These are phyloP conservation scores for Diaporthe amygdali DNA, from an alignment of 2,329 filamentous ascomycete genomes.

Conservation along the genomic window DNA sequence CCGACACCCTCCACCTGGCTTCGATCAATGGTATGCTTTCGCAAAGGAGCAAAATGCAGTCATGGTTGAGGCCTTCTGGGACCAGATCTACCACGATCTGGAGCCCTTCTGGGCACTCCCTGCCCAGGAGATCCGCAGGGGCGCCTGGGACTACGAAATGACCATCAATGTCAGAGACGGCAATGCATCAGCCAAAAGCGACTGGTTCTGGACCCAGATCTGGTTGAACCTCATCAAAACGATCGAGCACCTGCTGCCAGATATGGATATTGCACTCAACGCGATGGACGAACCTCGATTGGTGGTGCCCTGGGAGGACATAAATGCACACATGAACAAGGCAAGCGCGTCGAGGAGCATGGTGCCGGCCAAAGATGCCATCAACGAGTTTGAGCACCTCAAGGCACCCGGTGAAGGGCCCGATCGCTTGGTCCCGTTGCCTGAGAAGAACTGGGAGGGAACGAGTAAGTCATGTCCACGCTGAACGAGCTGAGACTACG, in stretches of 20 bases:
- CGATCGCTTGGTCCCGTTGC: constrained; percentile 39
- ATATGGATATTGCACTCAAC: constrained; percentile 72
- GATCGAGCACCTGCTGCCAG: constrained; percentile 62
- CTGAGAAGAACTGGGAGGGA: constrained; percentile 54
- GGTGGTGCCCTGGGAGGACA: constrained; percentile 67
- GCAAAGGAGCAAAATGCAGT: constrained; percentile 57
- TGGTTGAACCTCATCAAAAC: constrained; percentile 60
- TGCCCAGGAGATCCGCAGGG: constrained; percentile 48
- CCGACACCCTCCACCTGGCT: constrained; percentile 68
- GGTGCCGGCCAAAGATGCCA: constrained; percentile 47
- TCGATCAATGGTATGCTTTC: constrained; percentile 63
- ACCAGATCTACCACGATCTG: constrained; percentile 68
- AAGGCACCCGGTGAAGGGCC: constrained; percentile 41
- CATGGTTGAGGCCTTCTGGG: constrained; percentile 68
- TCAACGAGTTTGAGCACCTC: constrained; percentile 49
- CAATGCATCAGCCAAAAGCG: constrained; percentile 54
- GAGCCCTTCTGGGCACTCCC: constrained; percentile 63
- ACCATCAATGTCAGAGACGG: constrained; percentile 62
- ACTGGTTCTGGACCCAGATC: constrained; percentile 64
- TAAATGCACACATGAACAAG: constrained; percentile 57
- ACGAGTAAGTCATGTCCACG: constrained; percentile 45
- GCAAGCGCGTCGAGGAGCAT: constrained; percentile 55
- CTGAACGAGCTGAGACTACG: background rate
- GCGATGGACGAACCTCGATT: constrained; percentile 71
- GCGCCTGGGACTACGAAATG: constrained; percentile 63